Conservation (phyloP, 2,329 filamentous ascomycete genomes). For the Epicoccum nigrum region DNA sequence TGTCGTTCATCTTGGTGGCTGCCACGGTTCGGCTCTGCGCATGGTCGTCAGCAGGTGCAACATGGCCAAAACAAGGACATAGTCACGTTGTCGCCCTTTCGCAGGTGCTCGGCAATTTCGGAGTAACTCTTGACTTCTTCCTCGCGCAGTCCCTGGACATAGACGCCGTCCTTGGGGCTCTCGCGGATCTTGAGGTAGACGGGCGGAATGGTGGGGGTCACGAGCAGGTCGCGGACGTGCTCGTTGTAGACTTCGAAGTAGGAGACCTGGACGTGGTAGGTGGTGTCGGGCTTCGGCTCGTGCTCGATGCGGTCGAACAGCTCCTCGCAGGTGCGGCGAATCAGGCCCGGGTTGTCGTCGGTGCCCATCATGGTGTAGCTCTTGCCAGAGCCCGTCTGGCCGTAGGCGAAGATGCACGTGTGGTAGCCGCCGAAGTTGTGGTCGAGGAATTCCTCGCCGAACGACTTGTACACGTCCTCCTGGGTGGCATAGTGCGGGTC, state of each 20-base stretch:
- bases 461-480: slow-evolving; percentile 89
- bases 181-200: slow-evolving; percentile 98
- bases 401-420: slow-evolving; percentile 98
- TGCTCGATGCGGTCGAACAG: slow-evolving; percentile 91
- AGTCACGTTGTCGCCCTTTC: slow-evolving; percentile 72
- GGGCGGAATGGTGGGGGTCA: slow-evolving; percentile 77
- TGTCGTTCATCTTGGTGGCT: slow-evolving; percentile 99
- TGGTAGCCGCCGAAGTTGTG: slow-evolving; percentile 99
- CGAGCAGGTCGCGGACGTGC: slow-evolving; percentile 91
- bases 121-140: slow-evolving; percentile 84
- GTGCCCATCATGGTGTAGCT: slow-evolving; percentile 98
- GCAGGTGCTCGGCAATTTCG: slow-evolving; percentile 91
- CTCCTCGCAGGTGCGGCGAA: slow-evolving; percentile 93
- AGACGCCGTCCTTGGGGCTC: slow-evolving; percentile 91
- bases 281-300: slow-evolving; percentile 86
- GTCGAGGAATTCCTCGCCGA: slow-evolving; percentile 96
- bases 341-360: slow-evolving; percentile 83
- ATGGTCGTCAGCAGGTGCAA: slow-evolving; percentile 12
- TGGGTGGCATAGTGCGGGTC: slow-evolving; percentile 91
- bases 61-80: background rate
- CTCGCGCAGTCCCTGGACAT: slow-evolving; percentile 95
- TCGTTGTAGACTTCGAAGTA: slow-evolving; percentile 99
- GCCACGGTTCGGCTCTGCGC: slow-evolving; percentile 77
- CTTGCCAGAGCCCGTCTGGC: slow-evolving; percentile 96
- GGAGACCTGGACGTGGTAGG: slow-evolving; percentile 94